Evolutionary conservation across 2,329 filamentous ascomycete species (phyloP), one percentile per base, ranked within the genome.

Genomic region (Fusarium sp.): DNA sequence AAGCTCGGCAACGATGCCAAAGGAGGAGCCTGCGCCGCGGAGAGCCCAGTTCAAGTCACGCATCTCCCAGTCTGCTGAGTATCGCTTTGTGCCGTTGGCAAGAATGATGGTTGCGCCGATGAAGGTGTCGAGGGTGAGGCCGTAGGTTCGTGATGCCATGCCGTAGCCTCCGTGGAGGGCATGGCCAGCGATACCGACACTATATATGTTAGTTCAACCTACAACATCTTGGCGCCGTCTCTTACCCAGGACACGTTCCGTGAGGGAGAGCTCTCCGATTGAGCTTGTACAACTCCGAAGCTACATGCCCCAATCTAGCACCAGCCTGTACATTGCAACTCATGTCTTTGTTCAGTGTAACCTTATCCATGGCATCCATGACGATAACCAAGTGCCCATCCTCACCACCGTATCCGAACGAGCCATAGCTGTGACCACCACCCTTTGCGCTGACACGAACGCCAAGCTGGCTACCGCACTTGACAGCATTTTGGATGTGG

Each of bases 401-500:
- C 22, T 77, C 74, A 5, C 81, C 81, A 2, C 80, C 81, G 13
- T 77, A 76, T 61, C 83, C 82, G 55, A 81, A 84, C 39, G 83
- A 85, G 1, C 77, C 86, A 73, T 86, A 87, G 40, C 81, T 83
- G 70, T 87, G 85, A 0, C 85, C 86, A 14, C 86, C 86, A 37
- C 81, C 79, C 61, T 81, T 82, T 5, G 84, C 78, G 43, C 84
- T 84, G 4, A 87, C 82, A 47, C 84, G 83, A 26, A 84, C 74
- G 13, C 75, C 75, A 43, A 75, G 63, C 24, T 79, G 68, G 2
- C 73, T 71, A 2, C 83, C 84, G 57, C 84, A 87, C 41, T 75
- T 74, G 15, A 87, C 79, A 5, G 84, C 80, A 5, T 75, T 76
- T 7, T 81, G 75, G 17, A 87, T 78, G 10, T 86, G 79, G 7